These are phyloP conservation scores for Pascua sp. DNA, from an alignment of 1,284 basidiomycete species.

Conservation along the genomic window DNA sequence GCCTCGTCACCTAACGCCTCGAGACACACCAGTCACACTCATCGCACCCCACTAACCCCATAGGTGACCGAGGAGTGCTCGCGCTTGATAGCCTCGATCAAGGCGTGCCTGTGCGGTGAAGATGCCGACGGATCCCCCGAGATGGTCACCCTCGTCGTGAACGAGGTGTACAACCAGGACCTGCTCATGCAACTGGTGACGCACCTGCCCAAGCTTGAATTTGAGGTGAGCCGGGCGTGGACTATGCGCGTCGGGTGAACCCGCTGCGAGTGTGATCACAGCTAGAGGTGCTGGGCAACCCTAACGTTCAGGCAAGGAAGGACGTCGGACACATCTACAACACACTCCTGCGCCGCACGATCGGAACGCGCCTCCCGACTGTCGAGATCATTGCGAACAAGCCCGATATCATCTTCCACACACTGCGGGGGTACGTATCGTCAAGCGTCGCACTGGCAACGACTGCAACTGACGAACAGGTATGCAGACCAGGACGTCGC, in stretches of 20 bases:
- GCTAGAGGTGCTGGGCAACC: no score
- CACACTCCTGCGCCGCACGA: conserved; percentile 88
- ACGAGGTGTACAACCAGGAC: conserved; percentile 91
- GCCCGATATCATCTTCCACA: conserved; percentile 82
- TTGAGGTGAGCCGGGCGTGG: conserved; percentile 66
- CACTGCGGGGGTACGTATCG: conserved; percentile 65
- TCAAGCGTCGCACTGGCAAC: not conserved
- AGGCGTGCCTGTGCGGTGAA: conserved; percentile 36
- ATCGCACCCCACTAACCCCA: no score
- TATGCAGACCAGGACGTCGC: conserved; percentile 94
- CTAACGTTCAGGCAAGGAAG: conserved; percentile 58
- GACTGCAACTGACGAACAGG: conserved; percentile 32
- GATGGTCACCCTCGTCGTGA: conserved; percentile 84
- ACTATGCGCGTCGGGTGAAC: not conserved
- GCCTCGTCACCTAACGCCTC: not conserved
- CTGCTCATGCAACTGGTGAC: conserved; percentile 76
- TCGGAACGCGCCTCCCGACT: conserved; percentile 87
- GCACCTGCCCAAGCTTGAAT: conserved; percentile 83
- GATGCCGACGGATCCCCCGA: conserved; percentile 60
- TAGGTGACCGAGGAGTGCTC: conserved; percentile 33
- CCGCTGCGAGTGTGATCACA: not conserved
- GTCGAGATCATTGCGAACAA: conserved; percentile 87
- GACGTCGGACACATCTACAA: conserved; percentile 97
- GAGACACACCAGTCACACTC: not conserved
- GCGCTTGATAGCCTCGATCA: conserved; percentile 29